Evolutionary conservation across 768 basidiomycete genomes (phyloP).

Genomic region (Kondoa malvinella): DNA sequence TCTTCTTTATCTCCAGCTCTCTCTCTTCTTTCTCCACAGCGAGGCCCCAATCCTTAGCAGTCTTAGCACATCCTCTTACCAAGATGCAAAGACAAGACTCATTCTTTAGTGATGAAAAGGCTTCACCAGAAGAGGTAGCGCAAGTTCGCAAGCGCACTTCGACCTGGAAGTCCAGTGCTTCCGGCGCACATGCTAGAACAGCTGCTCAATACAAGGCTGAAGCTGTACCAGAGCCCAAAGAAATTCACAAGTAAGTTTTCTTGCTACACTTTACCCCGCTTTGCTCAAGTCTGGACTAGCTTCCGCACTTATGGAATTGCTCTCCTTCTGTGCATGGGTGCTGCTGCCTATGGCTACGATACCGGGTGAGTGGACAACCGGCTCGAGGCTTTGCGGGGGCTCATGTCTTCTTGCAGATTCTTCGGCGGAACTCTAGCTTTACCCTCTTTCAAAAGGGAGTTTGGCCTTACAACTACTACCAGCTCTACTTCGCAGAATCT

Average conservation of each 20-base stretch:
- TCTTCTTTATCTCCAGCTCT: neutral
- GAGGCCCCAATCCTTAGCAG: neutral
- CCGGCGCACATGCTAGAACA: slow-evolving; percentile 3
- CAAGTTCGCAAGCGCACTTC: slow-evolving; percentile 8
- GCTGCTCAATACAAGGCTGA: slow-evolving; percentile 13
- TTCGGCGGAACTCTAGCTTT: slow-evolving; percentile 15
- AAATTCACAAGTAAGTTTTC: neutral
- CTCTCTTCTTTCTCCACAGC: neutral
- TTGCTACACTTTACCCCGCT: neutral
- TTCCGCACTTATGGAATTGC: slow-evolving; percentile 17
- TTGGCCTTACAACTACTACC: neutral
- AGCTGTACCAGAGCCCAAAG: slow-evolving; percentile 11
- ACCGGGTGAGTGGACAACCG: neutral
- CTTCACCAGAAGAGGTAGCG: neutral
- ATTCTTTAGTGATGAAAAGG: neutral
- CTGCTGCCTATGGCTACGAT: slow-evolving; percentile 21
- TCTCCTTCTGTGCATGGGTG: slow-evolving; percentile 23
- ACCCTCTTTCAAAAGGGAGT: slow-evolving; percentile 12
- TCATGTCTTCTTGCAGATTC: neutral
- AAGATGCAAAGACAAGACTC: neutral
- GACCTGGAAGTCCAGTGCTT: slow-evolving; percentile 9
- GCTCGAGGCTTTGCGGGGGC: neutral
- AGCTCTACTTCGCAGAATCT: slow-evolving; percentile 17
- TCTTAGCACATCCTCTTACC: neutral
- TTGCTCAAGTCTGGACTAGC: slow-evolving; percentile 1